Evolutionary conservation across 129 eudicot genomes (phyloP).

Genomic region (Chrysanthemum makinoi): DNA sequence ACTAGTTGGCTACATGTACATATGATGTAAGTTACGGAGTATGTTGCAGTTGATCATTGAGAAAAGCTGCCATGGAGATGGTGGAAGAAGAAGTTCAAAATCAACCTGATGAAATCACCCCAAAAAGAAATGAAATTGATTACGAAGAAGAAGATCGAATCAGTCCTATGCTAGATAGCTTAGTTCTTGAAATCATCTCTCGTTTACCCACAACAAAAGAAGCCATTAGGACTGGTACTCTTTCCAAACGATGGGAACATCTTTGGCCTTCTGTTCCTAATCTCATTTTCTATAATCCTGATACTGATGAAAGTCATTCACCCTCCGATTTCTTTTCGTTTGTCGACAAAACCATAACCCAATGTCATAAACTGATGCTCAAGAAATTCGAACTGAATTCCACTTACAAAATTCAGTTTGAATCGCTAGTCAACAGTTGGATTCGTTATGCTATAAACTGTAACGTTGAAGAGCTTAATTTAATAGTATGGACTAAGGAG

Average conservation of each 20-base stretch:
- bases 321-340: constrained; percentile 9
- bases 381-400: not conserved
- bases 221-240: constrained; percentile 18
- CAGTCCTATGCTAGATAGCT: constrained; percentile 13
- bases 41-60: too few relatives aligned
- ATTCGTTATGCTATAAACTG: constrained; percentile 21
- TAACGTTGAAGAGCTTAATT: constrained; percentile 13
- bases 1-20: too few relatives aligned
- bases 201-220: constrained; percentile 24
- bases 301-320: not conserved
- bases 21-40: too few relatives aligned
- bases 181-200: constrained; percentile 23
- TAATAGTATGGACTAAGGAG: not conserved
- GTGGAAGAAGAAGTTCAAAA: too few relatives aligned
- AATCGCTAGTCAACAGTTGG: constrained; percentile 16
- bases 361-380: constrained; percentile 18
- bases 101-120: not conserved
- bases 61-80: too few relatives aligned
- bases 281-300: not conserved
- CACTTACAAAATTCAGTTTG: not conserved
- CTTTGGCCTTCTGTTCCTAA: constrained; percentile 21
- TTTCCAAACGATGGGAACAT: constrained; percentile 22
- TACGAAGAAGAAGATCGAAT: constrained; percentile 21
- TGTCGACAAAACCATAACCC: constrained; percentile 29
- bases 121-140: not conserved